phyloP scores from a whole-genome alignment of 1,284 basidiomycete genomes.

The Apiotrichum laibachii region DNA sequence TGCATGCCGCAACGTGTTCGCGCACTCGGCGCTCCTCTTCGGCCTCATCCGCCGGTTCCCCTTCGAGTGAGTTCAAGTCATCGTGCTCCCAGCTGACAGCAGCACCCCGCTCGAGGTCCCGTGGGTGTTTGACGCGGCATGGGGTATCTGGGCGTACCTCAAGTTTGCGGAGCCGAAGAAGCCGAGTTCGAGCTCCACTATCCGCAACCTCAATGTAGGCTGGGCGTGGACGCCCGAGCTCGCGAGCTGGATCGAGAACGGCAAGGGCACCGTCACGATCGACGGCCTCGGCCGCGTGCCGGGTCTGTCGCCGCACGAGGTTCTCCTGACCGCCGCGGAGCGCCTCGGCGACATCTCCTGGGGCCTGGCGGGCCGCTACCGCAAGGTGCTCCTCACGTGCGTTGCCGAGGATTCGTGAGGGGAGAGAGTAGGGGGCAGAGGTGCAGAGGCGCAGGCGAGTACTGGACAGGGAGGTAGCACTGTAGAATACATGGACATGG shows the following conservation, averaged over 20 bases:
- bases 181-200: not conserved
- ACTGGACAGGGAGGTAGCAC: no score
- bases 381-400: constrained; percentile 15
- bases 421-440: not conserved
- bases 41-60: constrained; percentile 20
- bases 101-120: constrained; percentile 27
- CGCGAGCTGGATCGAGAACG: constrained; percentile 24
- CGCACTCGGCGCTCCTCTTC: constrained; percentile 24
- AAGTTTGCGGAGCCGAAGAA: constrained; percentile 2
- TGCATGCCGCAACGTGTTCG: constrained; percentile 17
- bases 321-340: constrained; percentile 19
- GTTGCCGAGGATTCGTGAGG: constrained; percentile 3
- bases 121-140: constrained; percentile 28
- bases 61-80: constrained; percentile 21
- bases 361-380: constrained; percentile 26
- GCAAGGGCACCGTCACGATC: constrained; percentile 14
- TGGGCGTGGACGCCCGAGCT: constrained; percentile 18
- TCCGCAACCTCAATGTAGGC: constrained; percentile 9
- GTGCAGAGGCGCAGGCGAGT: no score
- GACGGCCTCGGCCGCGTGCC: constrained; percentile 21
- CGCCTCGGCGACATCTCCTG: constrained; percentile 21
- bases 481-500: no score
- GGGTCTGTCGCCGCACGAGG: constrained; percentile 2
- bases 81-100: not conserved
- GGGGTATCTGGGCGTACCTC: constrained; percentile 26